Percentiles rank a stretch among this genome's conserved stretches.
Conservation (phyloP, 2,329 filamentous ascomycete species). For the Paracoccidioides brasiliensis region DNA sequence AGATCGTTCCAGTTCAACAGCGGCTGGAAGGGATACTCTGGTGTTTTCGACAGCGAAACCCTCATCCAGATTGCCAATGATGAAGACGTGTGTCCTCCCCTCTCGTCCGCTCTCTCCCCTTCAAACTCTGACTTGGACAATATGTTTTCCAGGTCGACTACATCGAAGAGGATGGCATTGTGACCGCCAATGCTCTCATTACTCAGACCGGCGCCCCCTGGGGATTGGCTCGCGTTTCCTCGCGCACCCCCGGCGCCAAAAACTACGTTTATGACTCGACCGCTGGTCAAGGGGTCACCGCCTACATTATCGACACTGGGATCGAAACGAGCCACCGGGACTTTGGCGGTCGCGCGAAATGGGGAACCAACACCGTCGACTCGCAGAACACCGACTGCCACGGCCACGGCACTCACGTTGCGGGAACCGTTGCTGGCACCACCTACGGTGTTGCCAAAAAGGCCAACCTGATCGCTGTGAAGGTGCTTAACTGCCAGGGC, state of each 20-base stretch:
- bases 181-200: constrained; percentile 1
- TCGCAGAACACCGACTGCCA: constrained; percentile 13
- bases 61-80: constrained; percentile 1
- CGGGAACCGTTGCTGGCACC: constrained; percentile 24
- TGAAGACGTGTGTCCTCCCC: constrained; percentile 5
- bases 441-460: constrained; percentile 28
- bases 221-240: constrained; percentile 26
- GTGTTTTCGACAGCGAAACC: neutral
- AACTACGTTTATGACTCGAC: constrained; percentile 25
- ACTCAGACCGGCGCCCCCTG: constrained; percentile 18
- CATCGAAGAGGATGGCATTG: constrained; percentile 9
- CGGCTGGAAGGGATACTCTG: constrained; percentile 2
- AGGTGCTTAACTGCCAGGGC: constrained; percentile 35
- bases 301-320: constrained; percentile 29
- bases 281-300: constrained; percentile 24
- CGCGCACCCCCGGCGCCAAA: constrained; percentile 12
- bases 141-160: constrained; percentile 8
- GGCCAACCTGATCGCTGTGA: constrained; percentile 34
- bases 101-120: neutral
- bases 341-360: constrained; percentile 25
- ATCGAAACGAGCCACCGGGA: constrained; percentile 23
- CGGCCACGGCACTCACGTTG: constrained; percentile 29
- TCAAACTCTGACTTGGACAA: neutral
- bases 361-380: constrained; percentile 23
- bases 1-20: neutral